Evolutionary conservation across 106 monocot genomes (phyloP).

Genomic region (Dendrobium chrysotoxum): DNA sequence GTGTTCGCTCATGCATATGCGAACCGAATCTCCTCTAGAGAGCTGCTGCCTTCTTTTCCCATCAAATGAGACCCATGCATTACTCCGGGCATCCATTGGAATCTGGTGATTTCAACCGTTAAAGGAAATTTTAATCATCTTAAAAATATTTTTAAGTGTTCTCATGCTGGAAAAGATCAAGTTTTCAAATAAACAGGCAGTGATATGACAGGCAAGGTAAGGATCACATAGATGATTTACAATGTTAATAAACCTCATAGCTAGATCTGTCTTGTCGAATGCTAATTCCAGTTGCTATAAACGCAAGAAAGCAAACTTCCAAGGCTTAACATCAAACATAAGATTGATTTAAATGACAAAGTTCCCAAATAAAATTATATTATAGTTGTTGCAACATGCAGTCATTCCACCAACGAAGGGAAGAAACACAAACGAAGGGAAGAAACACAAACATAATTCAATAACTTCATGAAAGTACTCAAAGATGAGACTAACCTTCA

Average conservation of each 20-base stretch:
- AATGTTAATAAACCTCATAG: neutral
- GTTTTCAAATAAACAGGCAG: too few relatives aligned
- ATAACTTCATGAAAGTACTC: neutral
- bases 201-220: neutral
- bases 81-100: slow-evolving; percentile 71
- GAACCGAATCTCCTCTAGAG: slow-evolving; percentile 82
- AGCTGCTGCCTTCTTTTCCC: slow-evolving; percentile 98
- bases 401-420: neutral
- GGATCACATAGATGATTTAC: neutral
- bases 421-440: neutral
- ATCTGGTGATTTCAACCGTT: slow-evolving; percentile 42
- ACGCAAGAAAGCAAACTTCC: too few relatives aligned
- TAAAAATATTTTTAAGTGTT: neutral
- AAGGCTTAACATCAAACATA: neutral
- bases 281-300: neutral
- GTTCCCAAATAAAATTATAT: neutral
- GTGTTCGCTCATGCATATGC: slow-evolving; percentile 89
- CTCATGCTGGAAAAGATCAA: too few relatives aligned
- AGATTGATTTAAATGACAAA: neutral
- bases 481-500: slow-evolving; percentile 54
- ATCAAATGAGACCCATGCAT: slow-evolving; percentile 99
- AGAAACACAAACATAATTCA: neutral
- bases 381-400: neutral
- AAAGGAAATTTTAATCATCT: neutral
- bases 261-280: neutral